phyloP scores from a whole-genome alignment of 2,329 filamentous ascomycete genomes.

The Incumbomyces delicatus region DNA sequence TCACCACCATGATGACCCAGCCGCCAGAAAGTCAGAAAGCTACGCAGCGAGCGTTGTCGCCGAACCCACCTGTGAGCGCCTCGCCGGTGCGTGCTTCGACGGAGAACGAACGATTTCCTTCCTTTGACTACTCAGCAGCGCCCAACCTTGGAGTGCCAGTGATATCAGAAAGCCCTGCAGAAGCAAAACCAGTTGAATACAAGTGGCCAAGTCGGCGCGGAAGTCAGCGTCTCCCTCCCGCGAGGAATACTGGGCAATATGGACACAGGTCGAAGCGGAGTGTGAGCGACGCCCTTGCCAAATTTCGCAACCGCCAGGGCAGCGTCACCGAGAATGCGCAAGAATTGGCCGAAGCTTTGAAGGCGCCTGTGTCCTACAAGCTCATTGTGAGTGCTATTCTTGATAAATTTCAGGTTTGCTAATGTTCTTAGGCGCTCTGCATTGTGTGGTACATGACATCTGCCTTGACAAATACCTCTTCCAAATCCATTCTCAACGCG shows the following conservation, averaged over 20 bases:
- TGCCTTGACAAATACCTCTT: conserved; percentile 92
- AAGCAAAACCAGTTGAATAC: conserved; percentile 32
- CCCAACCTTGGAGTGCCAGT: conserved; percentile 13
- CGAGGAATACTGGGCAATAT: conserved; percentile 4
- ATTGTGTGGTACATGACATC: conserved; percentile 91
- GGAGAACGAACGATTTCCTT: conserved; percentile 34
- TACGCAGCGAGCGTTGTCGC: conserved; percentile 18
- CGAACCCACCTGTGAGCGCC: conserved; percentile 16
- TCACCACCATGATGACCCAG: conserved; percentile 19
- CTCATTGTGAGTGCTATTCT: conserved; percentile 53
- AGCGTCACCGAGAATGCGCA: conserved; percentile 90
- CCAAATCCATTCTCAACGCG: conserved; percentile 89
- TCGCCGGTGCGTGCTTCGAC: conserved; percentile 21
- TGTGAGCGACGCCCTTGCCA: conserved; percentile 76
- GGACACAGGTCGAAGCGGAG: conserved; percentile 71
- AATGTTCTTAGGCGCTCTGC: conserved; percentile 61
- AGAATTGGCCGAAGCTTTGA: conserved; percentile 82
- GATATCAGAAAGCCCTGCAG: conserved; percentile 19
- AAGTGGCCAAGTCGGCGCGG: conserved; percentile 55
- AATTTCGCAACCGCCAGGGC: conserved; percentile 66
- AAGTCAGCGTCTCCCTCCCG: conserved; percentile 26
- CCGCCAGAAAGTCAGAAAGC: conserved; percentile 16
- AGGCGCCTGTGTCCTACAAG: conserved; percentile 77
- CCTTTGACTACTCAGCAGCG: conserved; percentile 26
- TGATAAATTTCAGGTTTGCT: conserved; percentile 9